phyloP scores from a whole-genome alignment of 2,329 filamentous ascomycete species.

The Rhexocercosporidium sp. region DNA sequence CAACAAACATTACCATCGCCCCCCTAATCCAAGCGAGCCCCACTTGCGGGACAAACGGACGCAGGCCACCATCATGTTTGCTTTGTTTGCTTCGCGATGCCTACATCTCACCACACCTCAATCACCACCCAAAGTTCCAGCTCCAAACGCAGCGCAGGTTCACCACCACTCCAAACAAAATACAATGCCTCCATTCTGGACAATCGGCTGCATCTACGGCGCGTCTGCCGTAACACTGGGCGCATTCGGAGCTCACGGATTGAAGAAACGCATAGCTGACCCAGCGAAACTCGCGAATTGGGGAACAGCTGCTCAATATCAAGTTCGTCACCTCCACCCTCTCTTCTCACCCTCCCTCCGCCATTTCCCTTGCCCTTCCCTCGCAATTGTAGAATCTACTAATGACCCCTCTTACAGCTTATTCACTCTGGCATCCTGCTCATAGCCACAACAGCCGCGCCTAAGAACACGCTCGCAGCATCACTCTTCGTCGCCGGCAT shows the following conservation, averaged over 20 bases:
- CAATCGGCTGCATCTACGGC: constrained; percentile 65
- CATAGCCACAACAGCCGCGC: constrained; percentile 55
- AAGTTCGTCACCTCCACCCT: constrained; percentile 49
- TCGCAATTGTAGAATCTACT: not conserved
- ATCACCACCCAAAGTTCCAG: not conserved
- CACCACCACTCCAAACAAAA: not conserved
- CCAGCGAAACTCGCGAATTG: constrained; percentile 64
- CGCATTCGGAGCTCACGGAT: constrained; percentile 71
- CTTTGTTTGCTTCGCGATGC: not conserved
- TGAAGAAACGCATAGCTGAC: constrained; percentile 65
- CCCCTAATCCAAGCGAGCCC: constrained; percentile 4
- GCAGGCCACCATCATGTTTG: not conserved
- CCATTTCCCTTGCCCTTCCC: not conserved
- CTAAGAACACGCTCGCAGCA: constrained; percentile 61
- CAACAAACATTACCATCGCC: not conserved
- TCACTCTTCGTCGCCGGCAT: constrained; percentile 67
- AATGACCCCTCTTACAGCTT: constrained; percentile 50
- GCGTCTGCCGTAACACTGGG: constrained; percentile 65
- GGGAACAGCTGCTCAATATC: constrained; percentile 70
- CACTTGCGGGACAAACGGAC: not conserved
- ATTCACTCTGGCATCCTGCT: constrained; percentile 67
- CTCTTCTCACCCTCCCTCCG: not conserved
- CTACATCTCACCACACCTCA: not conserved
- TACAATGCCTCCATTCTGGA: constrained; percentile 56
- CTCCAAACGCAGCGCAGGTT: not conserved